Percentiles rank a stretch among this genome's conserved stretches.
These are phyloP conservation scores for Cercospora canescens DNA, from an alignment of 2,329 filamentous ascomycete species.

Conservation along the genomic window DNA sequence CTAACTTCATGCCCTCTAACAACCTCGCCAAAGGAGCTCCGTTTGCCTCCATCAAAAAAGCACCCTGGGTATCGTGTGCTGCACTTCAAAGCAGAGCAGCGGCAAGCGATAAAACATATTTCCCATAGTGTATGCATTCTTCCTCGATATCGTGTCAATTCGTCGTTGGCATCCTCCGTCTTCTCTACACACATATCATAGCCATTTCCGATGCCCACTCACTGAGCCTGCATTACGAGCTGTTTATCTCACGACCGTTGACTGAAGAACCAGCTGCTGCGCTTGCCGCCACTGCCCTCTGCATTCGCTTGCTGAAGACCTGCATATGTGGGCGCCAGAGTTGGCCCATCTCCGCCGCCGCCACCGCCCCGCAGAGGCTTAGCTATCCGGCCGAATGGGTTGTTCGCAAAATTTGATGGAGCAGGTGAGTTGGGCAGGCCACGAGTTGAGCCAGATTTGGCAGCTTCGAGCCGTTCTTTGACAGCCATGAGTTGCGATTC, in stretches of 20 bases:
- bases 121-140: slow-evolving; percentile 5
- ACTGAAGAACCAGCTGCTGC: slow-evolving; percentile 74
- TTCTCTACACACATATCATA: neutral
- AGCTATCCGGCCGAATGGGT: slow-evolving; percentile 69
- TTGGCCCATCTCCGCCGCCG: slow-evolving; percentile 40
- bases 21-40: neutral
- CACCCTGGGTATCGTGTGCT: slow-evolving; percentile 15
- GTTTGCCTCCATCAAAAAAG: slow-evolving; percentile 3
- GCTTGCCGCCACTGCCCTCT: slow-evolving; percentile 52
- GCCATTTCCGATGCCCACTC: neutral
- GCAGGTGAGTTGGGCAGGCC: slow-evolving; percentile 65
- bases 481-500: slow-evolving; percentile 95
- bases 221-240: neutral
- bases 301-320: slow-evolving; percentile 38
- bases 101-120: slow-evolving; percentile 11
- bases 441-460: slow-evolving; percentile 86
- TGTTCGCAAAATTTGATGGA: slow-evolving; percentile 55
- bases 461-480: slow-evolving; percentile 95
- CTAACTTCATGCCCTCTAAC: neutral
- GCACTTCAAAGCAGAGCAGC: slow-evolving; percentile 6
- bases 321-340: slow-evolving; percentile 43
- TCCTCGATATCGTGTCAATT: slow-evolving; percentile 9
- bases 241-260: slow-evolving; percentile 40
- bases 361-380: slow-evolving; percentile 64
- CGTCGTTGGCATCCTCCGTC: neutral